A percentile compares a stretch with the other conserved stretches of the same genome.
Conservation (phyloP, 805 yeast genomes). For the Saturnispora gosingensis region DNA sequence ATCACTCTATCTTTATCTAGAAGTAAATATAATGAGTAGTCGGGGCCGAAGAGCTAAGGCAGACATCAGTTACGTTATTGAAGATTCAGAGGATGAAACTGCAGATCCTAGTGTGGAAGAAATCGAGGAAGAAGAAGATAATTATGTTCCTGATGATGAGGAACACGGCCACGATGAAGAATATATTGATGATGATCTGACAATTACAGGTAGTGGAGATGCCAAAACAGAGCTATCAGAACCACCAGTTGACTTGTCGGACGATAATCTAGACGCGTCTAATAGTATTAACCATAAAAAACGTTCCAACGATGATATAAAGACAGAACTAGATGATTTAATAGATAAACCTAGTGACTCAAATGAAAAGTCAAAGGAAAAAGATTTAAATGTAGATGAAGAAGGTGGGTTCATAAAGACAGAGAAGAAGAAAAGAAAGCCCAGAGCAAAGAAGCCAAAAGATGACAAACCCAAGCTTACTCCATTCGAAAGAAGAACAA, state of each 20-base stretch:
- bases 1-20: background rate
- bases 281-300: conserved; percentile 1
- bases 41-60: background rate
- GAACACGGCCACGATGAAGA: conserved; percentile 12
- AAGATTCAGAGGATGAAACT: conserved; percentile 2
- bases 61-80: background rate
- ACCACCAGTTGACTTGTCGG: conserved; percentile 28
- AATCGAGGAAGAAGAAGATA: conserved; percentile 8
- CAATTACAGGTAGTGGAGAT: conserved; percentile 13
- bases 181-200: conserved; percentile 36
- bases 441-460: conserved; percentile 16
- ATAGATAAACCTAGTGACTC: conserved; percentile 16
- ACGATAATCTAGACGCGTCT: conserved; percentile 6
- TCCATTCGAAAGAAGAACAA: conserved; percentile 61
- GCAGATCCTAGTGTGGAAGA: conserved; percentile 2
- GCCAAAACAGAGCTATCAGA: conserved; percentile 31
- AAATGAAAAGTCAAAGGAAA: conserved; percentile 26
- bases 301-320: conserved; percentile 1
- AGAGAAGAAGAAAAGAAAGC: conserved; percentile 7
- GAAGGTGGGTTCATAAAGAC: conserved; percentile 27
- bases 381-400: conserved; percentile 35
- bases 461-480: conserved; percentile 46
- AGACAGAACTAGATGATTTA: conserved; percentile 8
- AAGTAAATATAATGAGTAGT: background rate
- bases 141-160: conserved; percentile 31